Percentiles rank a stretch among this genome's conserved stretches.
phyloP scores from a whole-genome alignment of 2,329 filamentous ascomycete species.

The Alternaria sp. region DNA sequence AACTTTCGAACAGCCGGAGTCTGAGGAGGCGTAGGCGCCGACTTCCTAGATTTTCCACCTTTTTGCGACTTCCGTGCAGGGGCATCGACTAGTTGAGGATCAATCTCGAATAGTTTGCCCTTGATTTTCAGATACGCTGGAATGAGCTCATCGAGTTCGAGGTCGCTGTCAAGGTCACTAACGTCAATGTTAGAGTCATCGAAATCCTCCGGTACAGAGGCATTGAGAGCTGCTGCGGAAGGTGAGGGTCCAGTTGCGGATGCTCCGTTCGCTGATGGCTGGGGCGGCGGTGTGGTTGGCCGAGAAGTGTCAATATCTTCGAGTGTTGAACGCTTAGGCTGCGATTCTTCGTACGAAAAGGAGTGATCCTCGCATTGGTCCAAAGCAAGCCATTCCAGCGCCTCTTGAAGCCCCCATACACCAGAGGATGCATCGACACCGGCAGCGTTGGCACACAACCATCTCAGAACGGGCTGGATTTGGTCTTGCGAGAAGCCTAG shows the following conservation, averaged over 20 bases:
- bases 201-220: slow-evolving; percentile 9
- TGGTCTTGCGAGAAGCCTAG: slow-evolving; percentile 67
- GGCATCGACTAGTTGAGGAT: slow-evolving; percentile 64
- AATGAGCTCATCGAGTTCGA: slow-evolving; percentile 61
- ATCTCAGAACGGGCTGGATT: slow-evolving; percentile 39
- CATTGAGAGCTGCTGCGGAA: neutral
- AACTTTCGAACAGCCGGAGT: slow-evolving; percentile 67
- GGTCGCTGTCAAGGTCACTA: slow-evolving; percentile 58
- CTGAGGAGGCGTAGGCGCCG: slow-evolving; percentile 24
- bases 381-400: slow-evolving; percentile 87
- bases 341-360: slow-evolving; percentile 67
- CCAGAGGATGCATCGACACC: slow-evolving; percentile 61
- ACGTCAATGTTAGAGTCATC: slow-evolving; percentile 47
- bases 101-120: slow-evolving; percentile 56
- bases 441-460: slow-evolving; percentile 46
- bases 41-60: slow-evolving; percentile 25
- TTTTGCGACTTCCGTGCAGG: slow-evolving; percentile 41
- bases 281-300: slow-evolving; percentile 20
- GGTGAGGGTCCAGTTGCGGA: neutral
- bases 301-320: slow-evolving; percentile 33
- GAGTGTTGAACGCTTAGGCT: slow-evolving; percentile 22
- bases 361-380: slow-evolving; percentile 73
- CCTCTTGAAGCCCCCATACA: slow-evolving; percentile 86
- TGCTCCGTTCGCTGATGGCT: neutral
- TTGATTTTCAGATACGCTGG: slow-evolving; percentile 80